Percentiles rank a stretch among this genome's conserved stretches.
Evolutionary conservation across 805 yeast species (phyloP).

Genomic region (Ogataea corticis): DNA sequence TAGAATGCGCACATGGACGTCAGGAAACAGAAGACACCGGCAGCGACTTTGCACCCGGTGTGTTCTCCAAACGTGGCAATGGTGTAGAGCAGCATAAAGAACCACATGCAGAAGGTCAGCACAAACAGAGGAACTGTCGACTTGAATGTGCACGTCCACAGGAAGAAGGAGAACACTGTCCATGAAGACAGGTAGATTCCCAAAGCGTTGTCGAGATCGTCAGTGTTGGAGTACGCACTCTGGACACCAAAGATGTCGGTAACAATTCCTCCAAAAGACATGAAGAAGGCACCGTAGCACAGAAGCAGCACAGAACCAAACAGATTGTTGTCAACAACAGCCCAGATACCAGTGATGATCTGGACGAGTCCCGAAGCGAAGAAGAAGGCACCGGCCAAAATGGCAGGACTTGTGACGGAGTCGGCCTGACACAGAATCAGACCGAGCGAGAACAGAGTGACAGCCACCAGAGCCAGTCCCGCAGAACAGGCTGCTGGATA

Average conservation of each 20-base stretch:
- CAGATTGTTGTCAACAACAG: constrained; percentile 47
- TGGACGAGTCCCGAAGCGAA: constrained; percentile 52
- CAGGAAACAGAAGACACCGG: constrained; percentile 46
- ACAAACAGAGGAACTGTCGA: constrained; percentile 41
- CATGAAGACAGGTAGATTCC: constrained; percentile 50
- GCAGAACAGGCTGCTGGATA: constrained; percentile 51
- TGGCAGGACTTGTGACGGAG: constrained; percentile 43
- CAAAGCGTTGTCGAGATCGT: constrained; percentile 41
- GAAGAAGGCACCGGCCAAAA: constrained; percentile 44
- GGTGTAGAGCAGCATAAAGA: constrained; percentile 43
- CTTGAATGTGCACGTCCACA: constrained; percentile 45
- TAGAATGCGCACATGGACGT: constrained; percentile 43
- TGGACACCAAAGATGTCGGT: constrained; percentile 45
- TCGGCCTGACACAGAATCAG: constrained; percentile 44
- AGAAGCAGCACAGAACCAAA: constrained; percentile 50
- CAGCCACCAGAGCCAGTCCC: constrained; percentile 46
- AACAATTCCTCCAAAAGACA: constrained; percentile 45
- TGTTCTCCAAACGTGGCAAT: constrained; percentile 41
- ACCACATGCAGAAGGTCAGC: constrained; percentile 41
- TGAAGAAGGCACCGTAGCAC: constrained; percentile 52
- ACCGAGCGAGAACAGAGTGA: constrained; percentile 50
- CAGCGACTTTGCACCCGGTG: constrained; percentile 35
- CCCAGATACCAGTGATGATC: constrained; percentile 53
- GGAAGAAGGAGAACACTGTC: constrained; percentile 47
- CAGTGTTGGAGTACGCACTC: constrained; percentile 37